phyloP scores from a whole-genome alignment of 108 stramenopile species.

The Skeletonema potamos region DNA sequence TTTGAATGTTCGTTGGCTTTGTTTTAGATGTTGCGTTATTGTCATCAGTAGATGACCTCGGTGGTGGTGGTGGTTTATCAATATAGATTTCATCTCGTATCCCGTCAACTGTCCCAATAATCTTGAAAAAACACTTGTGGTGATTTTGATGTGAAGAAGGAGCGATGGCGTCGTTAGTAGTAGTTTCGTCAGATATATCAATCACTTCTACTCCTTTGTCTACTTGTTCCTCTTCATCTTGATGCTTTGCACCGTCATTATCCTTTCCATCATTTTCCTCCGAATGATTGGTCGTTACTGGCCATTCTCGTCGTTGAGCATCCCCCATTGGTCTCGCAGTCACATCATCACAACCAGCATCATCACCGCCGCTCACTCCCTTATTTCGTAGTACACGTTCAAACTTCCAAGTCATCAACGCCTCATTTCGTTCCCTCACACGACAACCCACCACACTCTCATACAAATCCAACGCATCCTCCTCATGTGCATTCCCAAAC shows the following conservation, averaged over 20 bases:
- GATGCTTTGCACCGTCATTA: neutral
- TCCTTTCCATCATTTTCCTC: neutral
- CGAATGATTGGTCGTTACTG: neutral
- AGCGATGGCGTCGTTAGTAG: neutral
- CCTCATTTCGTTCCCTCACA: conserved; percentile 66
- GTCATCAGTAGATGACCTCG: neutral
- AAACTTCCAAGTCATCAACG: conserved; percentile 67
- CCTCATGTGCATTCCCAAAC: conserved; percentile 71
- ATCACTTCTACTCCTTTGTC: neutral
- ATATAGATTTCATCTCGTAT: conserved; percentile 52
- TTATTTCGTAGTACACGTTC: conserved; percentile 4
- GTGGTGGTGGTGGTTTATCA: conserved; percentile 1
- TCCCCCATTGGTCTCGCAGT: conserved; percentile 37
- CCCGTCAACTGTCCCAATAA: conserved; percentile 50
- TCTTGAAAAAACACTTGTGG: conserved; percentile 29
- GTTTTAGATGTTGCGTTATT: neutral
- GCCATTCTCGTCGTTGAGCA: conserved; percentile 11
- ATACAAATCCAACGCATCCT: conserved; percentile 71
- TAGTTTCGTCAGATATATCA: neutral
- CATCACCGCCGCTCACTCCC: neutral
- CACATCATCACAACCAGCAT: conserved; percentile 10
- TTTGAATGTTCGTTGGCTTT: neutral
- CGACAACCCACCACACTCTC: conserved; percentile 59
- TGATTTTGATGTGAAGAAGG: neutral
- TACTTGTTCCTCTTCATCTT: neutral